Evolutionary conservation across 2,329 filamentous ascomycete genomes (phyloP).

Genomic region (Xylariales sp.): DNA sequence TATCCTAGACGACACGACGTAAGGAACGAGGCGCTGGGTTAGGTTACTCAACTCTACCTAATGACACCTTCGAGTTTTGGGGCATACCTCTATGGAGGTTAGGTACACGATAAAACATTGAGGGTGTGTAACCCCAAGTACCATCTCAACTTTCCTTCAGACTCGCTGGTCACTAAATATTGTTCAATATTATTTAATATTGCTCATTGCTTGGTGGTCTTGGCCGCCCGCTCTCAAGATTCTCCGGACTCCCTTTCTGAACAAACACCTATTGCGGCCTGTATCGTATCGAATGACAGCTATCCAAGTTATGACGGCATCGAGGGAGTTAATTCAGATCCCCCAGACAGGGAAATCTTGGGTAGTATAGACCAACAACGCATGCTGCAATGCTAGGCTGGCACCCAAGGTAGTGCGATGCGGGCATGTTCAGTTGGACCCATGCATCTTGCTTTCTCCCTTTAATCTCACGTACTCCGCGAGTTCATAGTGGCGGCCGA

Average conservation of each 20-base stretch:
- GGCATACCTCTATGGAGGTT: no score
- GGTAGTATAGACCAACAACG: not conserved
- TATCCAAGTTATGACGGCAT: conserved; percentile 6
- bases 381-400: not conserved
- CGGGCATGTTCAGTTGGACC: not conserved
- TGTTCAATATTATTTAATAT: not conserved
- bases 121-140: no score
- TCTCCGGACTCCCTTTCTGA: not conserved
- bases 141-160: no score
- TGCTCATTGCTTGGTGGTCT: not conserved
- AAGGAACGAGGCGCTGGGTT: no score
- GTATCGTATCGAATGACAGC: not conserved
- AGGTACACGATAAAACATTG: no score
- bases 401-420: not conserved
- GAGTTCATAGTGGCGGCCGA: not conserved
- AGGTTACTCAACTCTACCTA: no score
- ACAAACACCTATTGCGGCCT: not conserved
- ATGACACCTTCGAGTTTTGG: no score
- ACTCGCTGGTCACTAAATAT: no score
- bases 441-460: not conserved
- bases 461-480: not conserved
- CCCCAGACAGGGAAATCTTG: not conserved
- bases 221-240: not conserved
- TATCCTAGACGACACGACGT: no score
- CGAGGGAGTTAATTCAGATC: not conserved